phyloP scores from a whole-genome alignment of 495 filamentous ascomycete genomes.

The Aspergillus funiculosus region DNA sequence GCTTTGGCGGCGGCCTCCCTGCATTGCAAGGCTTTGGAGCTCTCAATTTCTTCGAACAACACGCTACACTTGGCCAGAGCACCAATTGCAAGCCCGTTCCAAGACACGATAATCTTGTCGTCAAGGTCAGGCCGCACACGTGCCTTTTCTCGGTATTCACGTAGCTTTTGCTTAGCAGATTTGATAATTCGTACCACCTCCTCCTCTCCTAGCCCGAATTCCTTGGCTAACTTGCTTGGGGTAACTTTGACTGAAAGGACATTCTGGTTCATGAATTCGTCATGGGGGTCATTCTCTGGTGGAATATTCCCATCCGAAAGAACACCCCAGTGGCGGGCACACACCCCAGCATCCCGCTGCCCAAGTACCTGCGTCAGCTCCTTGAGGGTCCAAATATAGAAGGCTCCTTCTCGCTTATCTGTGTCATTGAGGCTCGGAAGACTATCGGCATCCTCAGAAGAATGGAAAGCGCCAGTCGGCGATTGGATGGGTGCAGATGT shows the following conservation, averaged over 20 bases:
- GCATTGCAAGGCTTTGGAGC: constrained; percentile 53
- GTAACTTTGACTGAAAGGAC: constrained; percentile 55
- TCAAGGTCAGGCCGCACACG: constrained; percentile 78
- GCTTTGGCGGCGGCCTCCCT: constrained; percentile 60
- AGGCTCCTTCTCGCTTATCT: constrained; percentile 89
- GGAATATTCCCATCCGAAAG: constrained; percentile 82
- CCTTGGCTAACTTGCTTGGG: constrained; percentile 62
- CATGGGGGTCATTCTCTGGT: constrained; percentile 77
- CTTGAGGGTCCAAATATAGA: constrained; percentile 88
- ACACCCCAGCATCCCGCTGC: constrained; percentile 62
- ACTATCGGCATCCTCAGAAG: constrained; percentile 92
- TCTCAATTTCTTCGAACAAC: constrained; percentile 57
- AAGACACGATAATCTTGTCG: constrained; percentile 81
- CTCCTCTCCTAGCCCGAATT: constrained; percentile 68
- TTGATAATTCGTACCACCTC: constrained; percentile 70
- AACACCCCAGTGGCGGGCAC: constrained; percentile 81
- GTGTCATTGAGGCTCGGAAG: constrained; percentile 64
- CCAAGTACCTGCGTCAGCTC: constrained; percentile 78
- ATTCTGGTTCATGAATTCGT: constrained; percentile 83
- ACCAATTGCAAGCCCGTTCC: constrained; percentile 88
- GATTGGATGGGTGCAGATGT: constrained; percentile 58
- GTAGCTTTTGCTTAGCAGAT: constrained; percentile 61
- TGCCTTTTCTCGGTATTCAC: constrained; percentile 65
- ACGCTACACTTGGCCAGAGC: constrained; percentile 68
- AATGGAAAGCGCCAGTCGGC: constrained; percentile 71